Conservation (phyloP, 306 rosid genomes). For the Herpetospermum pedunculosum region DNA sequence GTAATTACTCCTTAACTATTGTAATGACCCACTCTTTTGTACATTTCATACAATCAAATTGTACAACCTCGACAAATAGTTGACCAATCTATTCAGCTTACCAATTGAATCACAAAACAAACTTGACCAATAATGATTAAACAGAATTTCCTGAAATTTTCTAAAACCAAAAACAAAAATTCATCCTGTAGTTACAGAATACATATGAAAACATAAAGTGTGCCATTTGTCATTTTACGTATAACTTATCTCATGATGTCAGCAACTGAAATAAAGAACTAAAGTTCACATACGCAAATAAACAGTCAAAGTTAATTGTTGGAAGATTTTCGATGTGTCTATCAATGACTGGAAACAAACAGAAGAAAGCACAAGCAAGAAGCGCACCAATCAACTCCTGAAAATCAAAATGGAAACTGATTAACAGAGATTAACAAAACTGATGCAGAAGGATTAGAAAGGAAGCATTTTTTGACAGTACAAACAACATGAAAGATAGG, state of each 20-base stretch:
- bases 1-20: background rate
- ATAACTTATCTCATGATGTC: background rate
- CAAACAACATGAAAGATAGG: background rate
- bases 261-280: background rate
- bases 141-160: background rate
- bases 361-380: slow-evolving; percentile 76
- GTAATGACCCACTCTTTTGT: background rate
- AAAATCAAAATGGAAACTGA: slow-evolving; percentile 16
- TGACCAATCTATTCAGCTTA: background rate
- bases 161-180: background rate
- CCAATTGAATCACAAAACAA: background rate
- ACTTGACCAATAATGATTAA: background rate
- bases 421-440: background rate
- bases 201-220: background rate
- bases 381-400: slow-evolving; percentile 87
- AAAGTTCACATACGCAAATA: slow-evolving; percentile 63
- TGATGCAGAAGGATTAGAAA: background rate
- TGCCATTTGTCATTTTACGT: background rate
- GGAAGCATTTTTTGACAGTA: background rate
- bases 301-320: slow-evolving; percentile 51
- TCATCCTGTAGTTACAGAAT: background rate
- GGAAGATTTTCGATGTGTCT: slow-evolving; percentile 51
- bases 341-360: slow-evolving; percentile 53
- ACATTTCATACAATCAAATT: background rate
- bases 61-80: background rate